Evolutionary conservation across 116 monocot species (phyloP).

Genomic region (Zostera marina): DNA sequence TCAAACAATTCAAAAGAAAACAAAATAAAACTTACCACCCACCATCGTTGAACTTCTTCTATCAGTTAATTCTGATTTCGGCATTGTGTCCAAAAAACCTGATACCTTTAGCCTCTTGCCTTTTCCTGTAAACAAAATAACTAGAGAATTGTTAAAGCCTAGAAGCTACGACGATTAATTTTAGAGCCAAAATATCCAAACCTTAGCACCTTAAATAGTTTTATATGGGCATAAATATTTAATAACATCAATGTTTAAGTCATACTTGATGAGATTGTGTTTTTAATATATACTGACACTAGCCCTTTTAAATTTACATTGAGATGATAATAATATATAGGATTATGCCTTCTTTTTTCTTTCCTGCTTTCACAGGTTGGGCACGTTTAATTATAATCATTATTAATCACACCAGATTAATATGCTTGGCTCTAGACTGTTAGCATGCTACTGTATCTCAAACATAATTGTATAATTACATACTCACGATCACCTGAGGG

Average conservation of each 20-base stretch:
- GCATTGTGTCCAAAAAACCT: background rate
- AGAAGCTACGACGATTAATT: background rate
- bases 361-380: no score
- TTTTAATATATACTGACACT: no score
- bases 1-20: background rate
- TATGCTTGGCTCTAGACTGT: background rate
- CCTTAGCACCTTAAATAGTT: no score
- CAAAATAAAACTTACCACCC: background rate
- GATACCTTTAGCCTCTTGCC: conserved; percentile 4
- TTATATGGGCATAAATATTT: no score
- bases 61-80: background rate
- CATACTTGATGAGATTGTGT: no score
- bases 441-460: background rate
- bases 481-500: conserved; percentile 2
- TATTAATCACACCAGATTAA: background rate
- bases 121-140: background rate
- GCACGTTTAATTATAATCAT: background rate
- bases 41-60: background rate
- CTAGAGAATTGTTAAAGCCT: no score
- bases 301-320: background rate
- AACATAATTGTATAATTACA: background rate
- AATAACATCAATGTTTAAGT: no score
- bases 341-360: no score
- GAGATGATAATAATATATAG: background rate
- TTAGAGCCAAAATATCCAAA: no score